Conservation (phyloP, 345 rosid species). For the Corymbia maculata region DNA sequence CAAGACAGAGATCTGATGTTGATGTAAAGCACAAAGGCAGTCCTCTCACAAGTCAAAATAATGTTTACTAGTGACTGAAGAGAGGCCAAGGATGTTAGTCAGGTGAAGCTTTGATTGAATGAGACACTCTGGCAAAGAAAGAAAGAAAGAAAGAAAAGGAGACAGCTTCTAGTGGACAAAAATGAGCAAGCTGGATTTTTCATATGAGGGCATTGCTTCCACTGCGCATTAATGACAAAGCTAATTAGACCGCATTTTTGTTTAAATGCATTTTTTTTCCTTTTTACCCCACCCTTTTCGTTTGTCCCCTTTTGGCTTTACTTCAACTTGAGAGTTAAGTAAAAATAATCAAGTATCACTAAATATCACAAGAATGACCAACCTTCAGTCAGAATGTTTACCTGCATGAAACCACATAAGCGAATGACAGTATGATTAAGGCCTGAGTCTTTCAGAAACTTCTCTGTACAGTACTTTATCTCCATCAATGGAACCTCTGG, state of each 20-base stretch:
- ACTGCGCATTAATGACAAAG: neutral
- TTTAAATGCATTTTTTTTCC: neutral
- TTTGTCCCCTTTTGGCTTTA: neutral
- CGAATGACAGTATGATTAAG: conserved; percentile 57
- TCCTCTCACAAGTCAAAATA: neutral
- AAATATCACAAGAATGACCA: neutral
- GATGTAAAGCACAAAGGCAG: neutral
- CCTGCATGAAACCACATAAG: conserved; percentile 95
- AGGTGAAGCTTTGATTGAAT: neutral
- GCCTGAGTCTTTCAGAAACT: conserved; percentile 77
- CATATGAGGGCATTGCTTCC: neutral
- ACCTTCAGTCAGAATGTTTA: conserved; percentile 11
- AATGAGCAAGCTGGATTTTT: neutral
- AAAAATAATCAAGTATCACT: neutral
- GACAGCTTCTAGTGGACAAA: neutral
- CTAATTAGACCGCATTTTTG: neutral
- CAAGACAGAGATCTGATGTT: neutral
- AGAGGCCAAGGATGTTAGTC: neutral
- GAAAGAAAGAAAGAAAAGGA: neutral
- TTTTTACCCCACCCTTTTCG: neutral
- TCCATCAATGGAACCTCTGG: conserved; percentile 98
- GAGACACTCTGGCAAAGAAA: neutral
- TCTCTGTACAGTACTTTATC: conserved; percentile 93
- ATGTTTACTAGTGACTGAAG: neutral
- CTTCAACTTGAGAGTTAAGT: neutral